Conservation (phyloP, 768 basidiomycete genomes). For the Floccularia luteovirens region DNA sequence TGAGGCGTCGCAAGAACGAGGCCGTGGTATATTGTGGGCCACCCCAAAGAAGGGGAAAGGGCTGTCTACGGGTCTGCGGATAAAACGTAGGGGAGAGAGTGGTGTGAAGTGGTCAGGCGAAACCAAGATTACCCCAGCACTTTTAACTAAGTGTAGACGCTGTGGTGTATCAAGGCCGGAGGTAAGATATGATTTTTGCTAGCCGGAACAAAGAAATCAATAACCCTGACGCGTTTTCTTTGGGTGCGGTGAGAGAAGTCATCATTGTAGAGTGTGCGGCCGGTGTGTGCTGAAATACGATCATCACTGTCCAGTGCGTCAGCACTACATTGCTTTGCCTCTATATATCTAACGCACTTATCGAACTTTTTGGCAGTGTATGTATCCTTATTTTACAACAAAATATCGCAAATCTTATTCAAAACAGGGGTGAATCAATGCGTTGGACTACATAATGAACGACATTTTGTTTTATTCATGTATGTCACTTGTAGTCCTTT, state of each 20-base stretch:
- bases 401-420: conserved; percentile 5
- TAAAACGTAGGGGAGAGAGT: conserved; percentile 17
- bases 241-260: conserved; percentile 56
- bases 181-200: conserved; percentile 34
- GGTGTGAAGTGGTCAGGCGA: conserved; percentile 42
- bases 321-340: conserved; percentile 2
- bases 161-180: conserved; percentile 71
- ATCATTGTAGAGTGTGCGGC: conserved; percentile 91
- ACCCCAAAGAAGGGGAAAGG: conserved; percentile 16
- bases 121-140: conserved; percentile 45
- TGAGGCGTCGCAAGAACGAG: conserved; percentile 38
- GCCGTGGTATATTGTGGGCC: conserved; percentile 53
- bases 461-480: conserved; percentile 96
- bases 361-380: conserved; percentile 16
- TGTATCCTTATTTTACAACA: conserved; percentile 4
- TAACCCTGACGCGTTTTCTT: conserved; percentile 6
- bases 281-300: conserved; percentile 86
- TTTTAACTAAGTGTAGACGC: conserved; percentile 54
- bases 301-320: conserved; percentile 83
- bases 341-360: conserved; percentile 2
- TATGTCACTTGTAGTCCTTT: conserved; percentile 25
- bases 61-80: conserved; percentile 15
- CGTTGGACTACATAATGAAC: conserved; percentile 91
- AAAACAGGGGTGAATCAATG: conserved; percentile 91
- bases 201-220: conserved; percentile 7